These are phyloP conservation scores for Aaosphaeria arxii DNA, from an alignment of 2,329 filamentous ascomycete genomes.

Conservation along the genomic window DNA sequence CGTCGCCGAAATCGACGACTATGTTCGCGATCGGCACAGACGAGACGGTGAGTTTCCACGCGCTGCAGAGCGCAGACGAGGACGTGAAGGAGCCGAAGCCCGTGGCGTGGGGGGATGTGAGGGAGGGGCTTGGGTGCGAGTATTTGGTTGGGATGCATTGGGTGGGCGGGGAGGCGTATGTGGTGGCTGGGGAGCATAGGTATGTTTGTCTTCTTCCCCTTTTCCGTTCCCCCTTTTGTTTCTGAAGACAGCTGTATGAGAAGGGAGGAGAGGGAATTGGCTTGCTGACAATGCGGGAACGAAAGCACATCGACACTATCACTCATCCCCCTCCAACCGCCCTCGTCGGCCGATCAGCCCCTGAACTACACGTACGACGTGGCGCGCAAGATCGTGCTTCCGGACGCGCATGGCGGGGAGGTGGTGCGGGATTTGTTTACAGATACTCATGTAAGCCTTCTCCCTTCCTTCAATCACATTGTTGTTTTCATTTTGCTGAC, in stretches of 20 bases:
- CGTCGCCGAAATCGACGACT: conserved; percentile 25
- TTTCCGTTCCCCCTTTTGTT: background rate
- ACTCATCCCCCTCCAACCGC: too few relatives aligned
- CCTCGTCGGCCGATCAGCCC: too few relatives aligned
- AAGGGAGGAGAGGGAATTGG: background rate
- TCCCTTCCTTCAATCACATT: background rate
- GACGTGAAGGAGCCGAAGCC: conserved; percentile 53
- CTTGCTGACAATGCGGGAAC: background rate
- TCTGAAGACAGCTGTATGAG: conserved; percentile 9
- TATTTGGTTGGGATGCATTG: conserved; percentile 70
- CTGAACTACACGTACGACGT: conserved; percentile 22
- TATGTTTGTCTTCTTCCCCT: conserved; percentile 35
- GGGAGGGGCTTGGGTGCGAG: conserved; percentile 64
- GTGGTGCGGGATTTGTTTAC: conserved; percentile 47
- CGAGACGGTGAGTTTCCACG: conserved; percentile 72
- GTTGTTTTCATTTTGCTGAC: too few relatives aligned
- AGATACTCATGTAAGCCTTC: conserved; percentile 29
- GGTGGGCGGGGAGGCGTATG: conserved; percentile 57
- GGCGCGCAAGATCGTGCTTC: conserved; percentile 24
- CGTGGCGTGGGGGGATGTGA: conserved; percentile 63
- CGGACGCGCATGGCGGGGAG: conserved; percentile 48
- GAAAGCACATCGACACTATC: too few relatives aligned
- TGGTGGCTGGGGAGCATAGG: conserved; percentile 68
- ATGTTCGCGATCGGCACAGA: conserved; percentile 75
- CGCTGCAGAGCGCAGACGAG: conserved; percentile 62